A percentile compares a stretch with the other conserved stretches of the same genome.
Conservation (phyloP, 2,329 filamentous ascomycete species). For the Phyllachora maydis region DNA sequence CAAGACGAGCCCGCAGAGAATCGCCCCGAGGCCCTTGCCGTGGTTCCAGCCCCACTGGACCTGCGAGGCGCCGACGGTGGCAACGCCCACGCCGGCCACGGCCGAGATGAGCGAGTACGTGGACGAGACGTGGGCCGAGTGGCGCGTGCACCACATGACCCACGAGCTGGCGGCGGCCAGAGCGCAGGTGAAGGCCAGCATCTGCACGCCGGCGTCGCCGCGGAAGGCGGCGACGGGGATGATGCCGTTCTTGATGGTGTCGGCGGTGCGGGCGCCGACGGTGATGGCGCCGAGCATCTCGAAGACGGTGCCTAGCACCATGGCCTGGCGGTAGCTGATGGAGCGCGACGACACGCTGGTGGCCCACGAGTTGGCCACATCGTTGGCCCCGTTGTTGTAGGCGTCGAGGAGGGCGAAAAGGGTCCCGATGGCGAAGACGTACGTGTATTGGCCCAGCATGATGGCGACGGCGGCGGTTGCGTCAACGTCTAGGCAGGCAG, state of each 20-base stretch:
- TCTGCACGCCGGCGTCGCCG: constrained; percentile 41
- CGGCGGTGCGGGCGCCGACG: constrained; percentile 48
- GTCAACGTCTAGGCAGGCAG: too few relatives aligned
- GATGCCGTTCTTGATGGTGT: constrained; percentile 65
- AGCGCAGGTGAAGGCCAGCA: constrained; percentile 45
- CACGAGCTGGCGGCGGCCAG: constrained; percentile 45
- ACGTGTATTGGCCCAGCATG: constrained; percentile 33
- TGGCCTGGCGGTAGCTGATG: constrained; percentile 47
- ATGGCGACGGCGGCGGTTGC: too few relatives aligned
- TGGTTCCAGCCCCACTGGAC: constrained; percentile 52
- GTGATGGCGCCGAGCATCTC: constrained; percentile 47
- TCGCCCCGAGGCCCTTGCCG: constrained; percentile 49
- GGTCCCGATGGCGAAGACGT: constrained; percentile 57
- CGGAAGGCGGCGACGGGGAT: constrained; percentile 38
- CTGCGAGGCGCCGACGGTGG: constrained; percentile 35
- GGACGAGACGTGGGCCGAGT: constrained; percentile 54
- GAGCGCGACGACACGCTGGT: constrained; percentile 68
- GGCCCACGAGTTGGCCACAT: constrained; percentile 72
- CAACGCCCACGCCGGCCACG: constrained; percentile 48
- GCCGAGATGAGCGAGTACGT: constrained; percentile 53
- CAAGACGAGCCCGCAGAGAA: constrained; percentile 52
- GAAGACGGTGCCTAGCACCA: constrained; percentile 44
- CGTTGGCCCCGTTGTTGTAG: constrained; percentile 64
- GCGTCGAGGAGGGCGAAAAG: constrained; percentile 58
- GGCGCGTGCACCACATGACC: constrained; percentile 63